Percentiles rank a stretch among this genome's conserved stretches.
These are phyloP conservation scores for Wallemia ichthyophaga DNA, from an alignment of 1,284 basidiomycete species.

Conservation along the genomic window DNA sequence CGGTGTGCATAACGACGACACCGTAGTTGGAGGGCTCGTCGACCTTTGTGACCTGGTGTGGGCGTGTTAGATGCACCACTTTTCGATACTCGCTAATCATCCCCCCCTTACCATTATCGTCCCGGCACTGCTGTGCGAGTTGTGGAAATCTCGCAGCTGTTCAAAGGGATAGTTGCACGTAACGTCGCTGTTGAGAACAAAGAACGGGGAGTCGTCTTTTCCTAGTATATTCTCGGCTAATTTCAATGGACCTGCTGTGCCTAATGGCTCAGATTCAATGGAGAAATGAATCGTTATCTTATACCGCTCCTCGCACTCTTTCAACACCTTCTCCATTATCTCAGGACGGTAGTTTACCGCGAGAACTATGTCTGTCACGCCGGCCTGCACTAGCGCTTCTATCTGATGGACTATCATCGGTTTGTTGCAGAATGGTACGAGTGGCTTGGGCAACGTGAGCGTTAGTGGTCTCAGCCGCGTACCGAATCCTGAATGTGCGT, in stretches of 20 bases:
- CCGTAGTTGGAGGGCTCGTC: slow-evolving; percentile 24
- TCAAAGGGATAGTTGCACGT: slow-evolving; percentile 25
- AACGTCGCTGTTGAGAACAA: slow-evolving; percentile 25
- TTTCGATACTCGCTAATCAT: no score
- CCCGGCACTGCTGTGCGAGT: slow-evolving; percentile 22
- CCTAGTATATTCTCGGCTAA: slow-evolving; percentile 22
- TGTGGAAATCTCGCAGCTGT: slow-evolving; percentile 23
- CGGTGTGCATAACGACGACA: slow-evolving; percentile 22
- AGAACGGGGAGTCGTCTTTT: slow-evolving; percentile 24
- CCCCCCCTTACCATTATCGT: slow-evolving; percentile 27
- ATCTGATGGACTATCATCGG: slow-evolving; percentile 22
- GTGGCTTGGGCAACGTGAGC: slow-evolving; percentile 22
- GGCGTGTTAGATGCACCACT: no score
- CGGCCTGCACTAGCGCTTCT: slow-evolving; percentile 16
- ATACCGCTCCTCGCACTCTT: slow-evolving; percentile 23
- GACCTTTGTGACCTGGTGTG: slow-evolving; percentile 19
- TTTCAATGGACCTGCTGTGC: slow-evolving; percentile 23
- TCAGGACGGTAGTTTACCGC: slow-evolving; percentile 24
- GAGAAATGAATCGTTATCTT: slow-evolving; percentile 24
- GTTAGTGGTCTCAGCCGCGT: slow-evolving; percentile 23
- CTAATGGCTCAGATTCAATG: slow-evolving; percentile 24
- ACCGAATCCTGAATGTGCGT: slow-evolving; percentile 17
- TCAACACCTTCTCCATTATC: slow-evolving; percentile 23
- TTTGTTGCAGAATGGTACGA: slow-evolving; percentile 23
- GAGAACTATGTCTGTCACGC: slow-evolving; percentile 24